Evolutionary conservation across 805 yeast genomes (phyloP), one percentile per base, ranked within the genome.

Genomic region (Teunomyces aglyptinius): DNA sequence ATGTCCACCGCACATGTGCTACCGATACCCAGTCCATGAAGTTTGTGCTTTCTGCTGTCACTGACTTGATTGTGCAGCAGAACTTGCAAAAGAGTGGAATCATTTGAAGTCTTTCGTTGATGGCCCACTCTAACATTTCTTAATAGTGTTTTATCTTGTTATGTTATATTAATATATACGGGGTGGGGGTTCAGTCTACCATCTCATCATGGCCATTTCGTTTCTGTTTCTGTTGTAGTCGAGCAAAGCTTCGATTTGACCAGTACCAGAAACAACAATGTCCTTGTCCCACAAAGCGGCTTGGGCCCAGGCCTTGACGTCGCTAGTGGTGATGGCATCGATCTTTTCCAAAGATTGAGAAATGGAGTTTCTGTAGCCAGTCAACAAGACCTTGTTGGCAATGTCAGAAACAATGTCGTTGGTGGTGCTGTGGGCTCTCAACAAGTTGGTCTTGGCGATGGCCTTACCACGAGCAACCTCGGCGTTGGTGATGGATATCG

Each of bases 1-100:
- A 94, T 61, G 86, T 89, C 18, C 97, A 90, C 68, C 73, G 90
- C 53, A 94, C 99, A 1, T 90, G 97, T 68, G 99, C 99, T 0
- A 94, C 99, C 0, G 98, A 94, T 63, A 81, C 95, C 0, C 75
- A 80, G 46, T 80, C 90, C 24, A 94, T 94, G 96, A 78, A 80
- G 59, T 92, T 91, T 59, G 97, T 94, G 13, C 74, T 94, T 47
- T 80, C 87, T 3, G 97, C 98, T 0, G 96, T 90, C 6, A 89
- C 97, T 1, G 98, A 94, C 68, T 76, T 89, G 80, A 80, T 94
- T 40, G 80, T 92, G 26, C 92, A 87, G 61, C 86, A 86, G 57
- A 91, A 87, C 60, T 67, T 92, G 63, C 81, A 83, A 64, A 80
- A 78, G 58, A 83, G 89, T 60, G 96, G 96, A 4, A 70, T 89